These are phyloP conservation scores for Lindgomyces ingoldianus DNA, from an alignment of 495 filamentous ascomycete genomes.

Conservation along the genomic window DNA sequence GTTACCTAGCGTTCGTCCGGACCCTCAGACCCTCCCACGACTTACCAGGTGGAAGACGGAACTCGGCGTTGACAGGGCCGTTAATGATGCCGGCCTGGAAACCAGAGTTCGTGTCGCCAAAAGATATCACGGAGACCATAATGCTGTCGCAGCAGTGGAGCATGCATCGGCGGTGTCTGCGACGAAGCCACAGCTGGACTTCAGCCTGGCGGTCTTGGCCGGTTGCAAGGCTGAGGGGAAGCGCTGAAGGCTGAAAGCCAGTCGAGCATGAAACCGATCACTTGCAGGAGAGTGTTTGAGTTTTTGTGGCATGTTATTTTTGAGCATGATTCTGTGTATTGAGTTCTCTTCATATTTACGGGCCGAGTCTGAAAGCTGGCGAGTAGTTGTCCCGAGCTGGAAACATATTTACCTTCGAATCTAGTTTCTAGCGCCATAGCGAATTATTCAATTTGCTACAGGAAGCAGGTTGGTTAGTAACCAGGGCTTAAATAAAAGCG, in stretches of 20 bases:
- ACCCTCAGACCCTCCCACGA: neutral
- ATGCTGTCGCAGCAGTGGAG: neutral
- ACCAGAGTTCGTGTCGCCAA: neutral
- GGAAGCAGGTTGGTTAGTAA: too few species aligned
- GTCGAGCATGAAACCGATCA: neutral
- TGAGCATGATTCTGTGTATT: too few species aligned
- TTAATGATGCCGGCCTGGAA: conserved; percentile 9
- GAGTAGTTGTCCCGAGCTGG: too few species aligned
- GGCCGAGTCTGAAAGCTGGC: too few species aligned
- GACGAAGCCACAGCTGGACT: neutral
- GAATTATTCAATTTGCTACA: too few species aligned
- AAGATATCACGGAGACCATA: neutral
- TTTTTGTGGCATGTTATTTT: too few species aligned
- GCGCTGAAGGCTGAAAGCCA: neutral
- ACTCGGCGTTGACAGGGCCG: conserved; percentile 1
- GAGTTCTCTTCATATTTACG: too few species aligned
- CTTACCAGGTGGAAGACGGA: neutral
- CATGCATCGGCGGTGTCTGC: neutral
- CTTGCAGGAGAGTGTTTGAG: too few species aligned
- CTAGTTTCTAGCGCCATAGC: too few species aligned
- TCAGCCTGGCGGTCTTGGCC: neutral
- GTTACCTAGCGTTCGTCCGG: too few species aligned
- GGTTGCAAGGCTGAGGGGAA: neutral
- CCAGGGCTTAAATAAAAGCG: too few species aligned
- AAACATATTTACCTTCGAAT: too few species aligned